A percentile compares a stretch with the other conserved stretches of the same genome.
These are phyloP conservation scores for Monosporozyma aquatica DNA, from an alignment of 805 yeast genomes.

Conservation along the genomic window DNA sequence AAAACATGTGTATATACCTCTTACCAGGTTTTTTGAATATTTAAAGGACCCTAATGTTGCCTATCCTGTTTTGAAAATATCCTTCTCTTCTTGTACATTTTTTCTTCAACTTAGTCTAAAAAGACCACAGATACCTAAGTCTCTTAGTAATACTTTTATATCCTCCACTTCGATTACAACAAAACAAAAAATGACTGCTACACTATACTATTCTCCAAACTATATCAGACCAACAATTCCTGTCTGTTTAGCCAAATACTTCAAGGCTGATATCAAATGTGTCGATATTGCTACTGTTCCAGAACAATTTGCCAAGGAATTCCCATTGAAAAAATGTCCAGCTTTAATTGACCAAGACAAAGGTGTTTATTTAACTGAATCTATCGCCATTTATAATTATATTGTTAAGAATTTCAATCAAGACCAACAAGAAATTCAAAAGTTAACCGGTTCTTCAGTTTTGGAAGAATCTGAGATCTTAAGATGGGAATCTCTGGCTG, in stretches of 20 bases:
- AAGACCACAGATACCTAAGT: too few species aligned
- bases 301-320: constrained; percentile 33
- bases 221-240: constrained; percentile 26
- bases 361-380: constrained; percentile 63
- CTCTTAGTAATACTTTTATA: background rate
- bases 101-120: too few species aligned
- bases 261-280: constrained; percentile 49
- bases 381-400: constrained; percentile 52
- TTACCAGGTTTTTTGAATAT: too few species aligned
- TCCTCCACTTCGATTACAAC: background rate
- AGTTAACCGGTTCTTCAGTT: constrained; percentile 43
- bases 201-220: constrained; percentile 34
- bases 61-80: too few species aligned
- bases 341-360: constrained; percentile 56
- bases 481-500: constrained; percentile 69
- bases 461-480: constrained; percentile 40
- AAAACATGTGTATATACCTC: too few species aligned
- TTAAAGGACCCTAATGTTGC: too few species aligned
- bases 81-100: too few species aligned
- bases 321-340: constrained; percentile 60
- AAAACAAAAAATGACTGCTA: constrained; percentile 38
- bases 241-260: constrained; percentile 46
- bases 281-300: constrained; percentile 29
- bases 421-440: constrained; percentile 30
- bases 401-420: constrained; percentile 27